Evolutionary conservation across 1,284 basidiomycete genomes (phyloP), one percentile per base, ranked within the genome.

Genomic region (Sanguinoderma infundibulare): DNA sequence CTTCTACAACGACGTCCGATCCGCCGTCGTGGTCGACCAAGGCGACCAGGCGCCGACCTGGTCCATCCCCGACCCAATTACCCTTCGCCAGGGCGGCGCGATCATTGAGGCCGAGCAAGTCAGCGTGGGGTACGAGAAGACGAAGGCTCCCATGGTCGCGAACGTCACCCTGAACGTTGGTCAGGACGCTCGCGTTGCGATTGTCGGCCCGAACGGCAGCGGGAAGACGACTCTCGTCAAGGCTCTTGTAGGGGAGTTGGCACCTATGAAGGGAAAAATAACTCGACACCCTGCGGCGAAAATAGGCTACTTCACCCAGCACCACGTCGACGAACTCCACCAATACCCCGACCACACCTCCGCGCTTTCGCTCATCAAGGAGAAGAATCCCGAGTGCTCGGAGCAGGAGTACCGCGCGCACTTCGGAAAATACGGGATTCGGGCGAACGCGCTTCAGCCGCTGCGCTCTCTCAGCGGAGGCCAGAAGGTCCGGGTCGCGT

Each of bases 161-260:
- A 79, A 80, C 14, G 79, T 90, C 7, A 81, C 77, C 3, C 73
- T 91, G n/a, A 83, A 84, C 20, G 73, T 91, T 32, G 79, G 83
- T 12, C 83, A 82, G 5, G 82, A 83, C 7, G 83, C 83, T 24
- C 78, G 87, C 15, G 77, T 86, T 17, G 88, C 83, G 0, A 74
- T 91, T 20, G 80, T 89, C 7, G 89, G 89, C 0, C 72, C 74
- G 67, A 84, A 83, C 68, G 82, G 83, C 0, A 73, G 77, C 65
- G 83, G 83, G 32, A 91, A 91, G 74, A 85, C 85, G 28, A 91
- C 89, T 0, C 71, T 90, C 1, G 83, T 86, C 58, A 80, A 86
- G 60, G 73, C 88, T 22, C 78, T 90, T 26, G 77, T 84, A 1
- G 85, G 85, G 2, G 78, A 72, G 38, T 73, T 88, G 3, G 69